phyloP scores from a whole-genome alignment of 306 rosid genomes.

The Vachellia pachyceras region DNA sequence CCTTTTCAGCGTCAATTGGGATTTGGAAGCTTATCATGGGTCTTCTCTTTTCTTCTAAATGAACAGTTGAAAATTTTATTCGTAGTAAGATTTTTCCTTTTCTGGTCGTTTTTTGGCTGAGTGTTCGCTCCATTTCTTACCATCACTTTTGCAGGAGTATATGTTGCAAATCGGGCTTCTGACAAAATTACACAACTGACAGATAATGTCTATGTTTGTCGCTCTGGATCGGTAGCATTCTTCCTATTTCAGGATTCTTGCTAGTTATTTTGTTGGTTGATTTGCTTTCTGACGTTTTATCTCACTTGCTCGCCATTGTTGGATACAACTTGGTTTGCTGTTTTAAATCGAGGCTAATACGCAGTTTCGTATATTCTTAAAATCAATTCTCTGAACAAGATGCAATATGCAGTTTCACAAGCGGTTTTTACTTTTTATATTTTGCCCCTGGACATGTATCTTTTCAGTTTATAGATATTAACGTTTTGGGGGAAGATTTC shows the following conservation, averaged over 20 bases:
- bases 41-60: background rate
- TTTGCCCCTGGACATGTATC: background rate
- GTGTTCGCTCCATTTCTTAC: background rate
- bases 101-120: background rate
- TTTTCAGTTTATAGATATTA: background rate
- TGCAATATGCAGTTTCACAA: background rate
- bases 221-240: conserved; percentile 92
- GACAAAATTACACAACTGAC: conserved; percentile 94
- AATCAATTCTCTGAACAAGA: background rate
- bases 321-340: conserved; percentile 7
- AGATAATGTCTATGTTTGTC: conserved; percentile 93
- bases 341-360: too few species aligned
- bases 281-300: background rate
- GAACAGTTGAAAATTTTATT: background rate
- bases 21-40: background rate
- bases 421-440: background rate
- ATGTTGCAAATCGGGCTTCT: conserved; percentile 91
- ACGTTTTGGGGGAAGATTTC: background rate
- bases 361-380: background rate
- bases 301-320: background rate
- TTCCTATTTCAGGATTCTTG: conserved; percentile 23
- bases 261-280: conserved; percentile 1
- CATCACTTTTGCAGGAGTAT: conserved; percentile 61
- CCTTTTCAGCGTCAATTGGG: background rate
- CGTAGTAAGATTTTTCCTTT: background rate